Base-by-base conservation (phyloP, 1,284 basidiomycete genomes). In the Chalciporus sp. region DNA sequence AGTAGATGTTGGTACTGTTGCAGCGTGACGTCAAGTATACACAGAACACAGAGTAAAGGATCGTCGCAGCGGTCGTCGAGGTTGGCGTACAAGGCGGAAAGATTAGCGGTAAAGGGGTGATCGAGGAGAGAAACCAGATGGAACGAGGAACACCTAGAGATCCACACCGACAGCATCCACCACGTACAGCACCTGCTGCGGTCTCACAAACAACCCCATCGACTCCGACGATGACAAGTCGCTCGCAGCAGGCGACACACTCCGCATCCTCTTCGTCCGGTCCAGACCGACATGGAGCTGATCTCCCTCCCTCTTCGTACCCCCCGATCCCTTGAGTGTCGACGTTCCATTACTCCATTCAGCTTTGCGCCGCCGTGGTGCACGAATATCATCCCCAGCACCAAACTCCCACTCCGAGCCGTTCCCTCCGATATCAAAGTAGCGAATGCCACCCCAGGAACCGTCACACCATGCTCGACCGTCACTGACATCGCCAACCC, bases 381-480 rank as follows among this genome's bases (percentile, higher is more conserved):
- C 69, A 20, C 80, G 76, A 28, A 74, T 69, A 4, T 75, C 73
- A 26, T 78, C 76, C 10, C 63, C 47, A 20, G 77, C 74, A 49
- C 74, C 73, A 58, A 76, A 74, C 59, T 87, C 88, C 83, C 82
- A 88, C 59, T 89, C 85, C 0, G 77, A 76, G 10, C 77, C 73
- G 9, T 66, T 74, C 4, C 71, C 72, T 10, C 69, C 65, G 52
- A 93, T 84, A 57, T 92, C 89, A 64, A 94, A 94, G 70, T 94
- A 94, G 9, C 84, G 80, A 14, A 91, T 74, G 0, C 92, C 91
- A 26, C 84, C 83, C 82, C 88, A 87, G 0, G 81, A 80, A 0
- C 93, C 94, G 61, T 95, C 90, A 64, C 91, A 82, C 90, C 92
- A 94, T 50, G 82, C 81, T n/a, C 86, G 74, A 4, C 79, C 77